Base-by-base conservation (phyloP, 2,329 filamentous ascomycete species). In the Aspergillus calidoustus region DNA sequence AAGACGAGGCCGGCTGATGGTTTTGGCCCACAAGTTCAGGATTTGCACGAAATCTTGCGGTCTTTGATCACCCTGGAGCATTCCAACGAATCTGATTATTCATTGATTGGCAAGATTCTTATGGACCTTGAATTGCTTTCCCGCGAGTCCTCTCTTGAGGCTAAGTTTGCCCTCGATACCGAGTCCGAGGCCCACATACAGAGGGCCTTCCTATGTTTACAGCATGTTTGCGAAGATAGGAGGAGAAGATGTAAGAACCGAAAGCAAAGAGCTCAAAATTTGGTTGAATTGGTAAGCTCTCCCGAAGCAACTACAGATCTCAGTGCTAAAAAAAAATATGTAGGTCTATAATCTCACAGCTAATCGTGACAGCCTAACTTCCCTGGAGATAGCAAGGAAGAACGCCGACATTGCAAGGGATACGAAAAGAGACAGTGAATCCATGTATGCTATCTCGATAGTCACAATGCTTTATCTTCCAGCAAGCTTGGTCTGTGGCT, bases 391-490 rank as follows among this genome's bases (percentile, higher is more conserved):
- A 50, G 19, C 22, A 30, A 9, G 25, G 48, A 50, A 30, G 48
- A 50, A 30, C 13, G 48, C 48, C 48, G 48, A 50, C 30, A 50
- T 50, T 50, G 48, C 48, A 30, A 23, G 48, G 25, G 23, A 50
- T 30, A 50, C 48, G 23, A 50, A 50, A 50, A 50, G n/a, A 30
- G 48, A 50, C 22, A 50, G 48, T 17, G 48, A 50, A 50, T 30
- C 48, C 17, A 50, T 50, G 48, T 50, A 50, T 50, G 48, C 48
- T 30, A 50, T 50, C 22, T 50, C 48, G 13, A 50, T 50, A 50
- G 48, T 50, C 48, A 30, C 48, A 9, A 50, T 50, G 48, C 48
- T 50, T 50, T 50, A 50, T 50, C 48, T 50, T 25, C 48, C 48
- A 50, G 48, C 48, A 50, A 50, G 48, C 25, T 30, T 50, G 48